A percentile compares a stretch with the other conserved stretches of the same genome.
phyloP scores from a whole-genome alignment of 116 monocot genomes.

The Dioscorea cayenensis region DNA sequence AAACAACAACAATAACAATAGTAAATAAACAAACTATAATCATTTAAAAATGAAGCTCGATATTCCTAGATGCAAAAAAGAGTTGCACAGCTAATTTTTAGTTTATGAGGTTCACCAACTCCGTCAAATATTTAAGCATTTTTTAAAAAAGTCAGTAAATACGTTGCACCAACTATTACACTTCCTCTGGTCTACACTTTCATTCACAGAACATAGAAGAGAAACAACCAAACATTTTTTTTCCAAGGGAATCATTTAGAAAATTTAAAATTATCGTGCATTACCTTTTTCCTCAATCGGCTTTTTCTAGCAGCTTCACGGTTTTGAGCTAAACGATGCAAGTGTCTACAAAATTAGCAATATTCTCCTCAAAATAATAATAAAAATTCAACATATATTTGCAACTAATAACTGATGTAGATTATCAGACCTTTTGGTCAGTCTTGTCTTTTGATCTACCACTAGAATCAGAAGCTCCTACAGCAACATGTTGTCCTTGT shows the following conservation, averaged over 20 bases:
- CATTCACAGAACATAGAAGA: neutral
- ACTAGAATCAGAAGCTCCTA: slow-evolving; percentile 70
- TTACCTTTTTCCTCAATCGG: slow-evolving; percentile 71
- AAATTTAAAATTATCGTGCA: neutral
- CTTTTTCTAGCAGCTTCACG: slow-evolving; percentile 96
- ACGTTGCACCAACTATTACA: too few relatives aligned
- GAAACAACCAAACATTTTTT: neutral
- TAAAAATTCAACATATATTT: neutral
- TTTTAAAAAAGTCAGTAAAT: too few relatives aligned
- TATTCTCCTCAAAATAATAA: neutral
- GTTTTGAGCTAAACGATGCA: slow-evolving; percentile 82
- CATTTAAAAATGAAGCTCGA: too few relatives aligned
- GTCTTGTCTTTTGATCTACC: slow-evolving; percentile 73
- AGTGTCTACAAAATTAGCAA: slow-evolving; percentile 37
- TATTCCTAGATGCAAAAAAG: too few relatives aligned
- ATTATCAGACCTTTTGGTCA: slow-evolving; percentile 57
- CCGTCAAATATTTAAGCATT: too few relatives aligned
- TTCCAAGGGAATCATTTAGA: neutral
- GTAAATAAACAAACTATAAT: too few relatives aligned
- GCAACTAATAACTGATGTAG: neutral
- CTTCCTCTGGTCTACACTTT: too few relatives aligned
- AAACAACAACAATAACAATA: too few relatives aligned
- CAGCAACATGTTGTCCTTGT: slow-evolving; percentile 23
- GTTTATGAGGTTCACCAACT: too few relatives aligned
- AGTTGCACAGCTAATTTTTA: too few relatives aligned